Conservation (phyloP, 2,329 filamentous ascomycete genomes). For the Chalaropsis ovoidea region DNA sequence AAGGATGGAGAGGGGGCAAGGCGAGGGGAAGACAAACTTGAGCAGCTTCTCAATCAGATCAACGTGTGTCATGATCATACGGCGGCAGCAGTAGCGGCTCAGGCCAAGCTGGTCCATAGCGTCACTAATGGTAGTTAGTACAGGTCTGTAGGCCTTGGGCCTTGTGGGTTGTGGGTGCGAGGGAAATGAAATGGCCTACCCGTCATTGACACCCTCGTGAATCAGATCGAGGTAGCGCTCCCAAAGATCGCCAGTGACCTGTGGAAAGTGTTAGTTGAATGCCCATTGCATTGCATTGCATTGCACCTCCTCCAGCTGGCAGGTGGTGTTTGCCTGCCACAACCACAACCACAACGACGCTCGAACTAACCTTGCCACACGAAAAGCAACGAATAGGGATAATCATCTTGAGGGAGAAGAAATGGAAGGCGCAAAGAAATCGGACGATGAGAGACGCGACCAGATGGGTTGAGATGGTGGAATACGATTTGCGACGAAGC, state of each 20-base stretch:
- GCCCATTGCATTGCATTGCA: no score
- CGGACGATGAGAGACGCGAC: neutral
- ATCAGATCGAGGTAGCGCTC: constrained; percentile 87
- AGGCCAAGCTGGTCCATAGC: constrained; percentile 92
- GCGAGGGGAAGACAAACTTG: constrained; percentile 47
- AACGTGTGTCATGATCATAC: constrained; percentile 99
- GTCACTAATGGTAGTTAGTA: constrained; percentile 52
- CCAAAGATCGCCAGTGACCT: constrained; percentile 97
- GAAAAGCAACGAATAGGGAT: constrained; percentile 98
- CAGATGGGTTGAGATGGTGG: neutral
- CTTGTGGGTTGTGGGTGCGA: neutral
- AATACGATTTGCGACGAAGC: neutral
- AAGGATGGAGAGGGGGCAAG: neutral
- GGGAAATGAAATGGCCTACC: constrained; percentile 42
- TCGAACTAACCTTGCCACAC: constrained; percentile 74
- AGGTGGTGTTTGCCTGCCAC: neutral
- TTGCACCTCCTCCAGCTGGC: neutral
- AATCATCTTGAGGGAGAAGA: constrained; percentile 60
- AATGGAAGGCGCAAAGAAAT: neutral
- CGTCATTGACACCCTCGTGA: constrained; percentile 63
- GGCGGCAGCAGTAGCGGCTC: constrained; percentile 93
- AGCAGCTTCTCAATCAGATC: constrained; percentile 97
- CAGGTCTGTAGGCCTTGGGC: neutral
- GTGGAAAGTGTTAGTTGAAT: constrained; percentile 30
- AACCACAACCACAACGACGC: neutral